Percentiles rank a stretch among this genome's conserved stretches.
phyloP scores from a whole-genome alignment of 78 protist species.

The Corallochytrium limacisporum region DNA sequence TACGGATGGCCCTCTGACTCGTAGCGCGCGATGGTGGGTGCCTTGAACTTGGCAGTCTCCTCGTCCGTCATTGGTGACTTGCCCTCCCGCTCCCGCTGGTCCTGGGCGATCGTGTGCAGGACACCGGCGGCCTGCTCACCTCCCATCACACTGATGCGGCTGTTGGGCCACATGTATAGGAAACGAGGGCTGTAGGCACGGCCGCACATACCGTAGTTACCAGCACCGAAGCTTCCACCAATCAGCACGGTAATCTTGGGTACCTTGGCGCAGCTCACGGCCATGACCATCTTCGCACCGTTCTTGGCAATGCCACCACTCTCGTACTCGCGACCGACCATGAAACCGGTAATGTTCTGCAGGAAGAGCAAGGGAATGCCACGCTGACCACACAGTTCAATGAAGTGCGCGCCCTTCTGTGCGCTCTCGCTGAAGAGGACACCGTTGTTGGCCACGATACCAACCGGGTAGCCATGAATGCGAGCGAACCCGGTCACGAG shows the following conservation, averaged over 20 bases:
- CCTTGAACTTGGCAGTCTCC: slow-evolving; percentile 40
- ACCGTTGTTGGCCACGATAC: slow-evolving; percentile 95
- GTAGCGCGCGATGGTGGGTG: slow-evolving; percentile 47
- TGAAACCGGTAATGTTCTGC: slow-evolving; percentile 94
- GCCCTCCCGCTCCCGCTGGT: background rate
- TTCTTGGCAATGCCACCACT: slow-evolving; percentile 80
- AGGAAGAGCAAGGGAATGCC: slow-evolving; percentile 84
- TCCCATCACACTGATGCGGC: slow-evolving; percentile 91
- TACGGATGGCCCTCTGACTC: slow-evolving; percentile 72
- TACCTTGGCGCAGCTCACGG: slow-evolving; percentile 84
- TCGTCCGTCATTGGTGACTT: slow-evolving; percentile 31
- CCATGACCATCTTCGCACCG: slow-evolving; percentile 94
- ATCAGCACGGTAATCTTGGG: slow-evolving; percentile 88
- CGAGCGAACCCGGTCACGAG: slow-evolving; percentile 75
- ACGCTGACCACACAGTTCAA: slow-evolving; percentile 83
- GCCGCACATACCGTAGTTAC: slow-evolving; percentile 97
- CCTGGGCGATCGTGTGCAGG: background rate
- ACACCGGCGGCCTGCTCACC: slow-evolving; percentile 89
- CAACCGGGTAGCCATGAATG: slow-evolving; percentile 84
- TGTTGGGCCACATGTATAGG: slow-evolving; percentile 93
- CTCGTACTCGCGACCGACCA: slow-evolving; percentile 84
- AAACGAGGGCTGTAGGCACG: slow-evolving; percentile 74
- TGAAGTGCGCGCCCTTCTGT: slow-evolving; percentile 80
- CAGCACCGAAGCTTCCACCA: slow-evolving; percentile 95
- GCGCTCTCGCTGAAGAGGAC: slow-evolving; percentile 58